Evolutionary conservation across 106 monocot species (phyloP).

Genomic region (Dendrobium huoshanense): DNA sequence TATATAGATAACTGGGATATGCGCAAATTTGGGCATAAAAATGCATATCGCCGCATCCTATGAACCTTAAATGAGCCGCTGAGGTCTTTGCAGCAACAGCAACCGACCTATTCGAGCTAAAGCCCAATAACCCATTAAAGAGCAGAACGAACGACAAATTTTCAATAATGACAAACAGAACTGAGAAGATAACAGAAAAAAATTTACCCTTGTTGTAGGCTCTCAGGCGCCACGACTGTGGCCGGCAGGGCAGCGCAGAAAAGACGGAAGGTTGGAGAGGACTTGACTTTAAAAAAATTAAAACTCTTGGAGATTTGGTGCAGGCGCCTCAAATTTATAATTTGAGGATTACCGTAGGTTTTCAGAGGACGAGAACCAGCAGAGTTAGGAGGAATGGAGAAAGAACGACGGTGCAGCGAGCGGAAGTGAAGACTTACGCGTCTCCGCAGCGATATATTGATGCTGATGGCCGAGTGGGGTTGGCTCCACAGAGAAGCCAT

Average conservation of each 20-base stretch:
- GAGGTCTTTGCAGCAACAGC: background rate
- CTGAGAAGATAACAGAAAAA: background rate
- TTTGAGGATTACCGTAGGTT: background rate
- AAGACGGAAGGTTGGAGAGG: background rate
- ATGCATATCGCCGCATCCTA: background rate
- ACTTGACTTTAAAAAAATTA: background rate
- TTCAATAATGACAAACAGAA: background rate
- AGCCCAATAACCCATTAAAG: background rate
- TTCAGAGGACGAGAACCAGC: background rate
- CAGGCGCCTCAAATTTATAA: background rate
- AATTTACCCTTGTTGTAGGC: background rate
- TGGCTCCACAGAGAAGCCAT: conserved; percentile 9
- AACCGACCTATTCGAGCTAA: background rate
- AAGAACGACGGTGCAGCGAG: background rate
- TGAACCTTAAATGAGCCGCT: conserved; percentile 1
- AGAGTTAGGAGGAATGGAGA: background rate
- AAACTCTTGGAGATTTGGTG: background rate
- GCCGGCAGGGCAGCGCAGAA: background rate
- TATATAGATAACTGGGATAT: too few relatives aligned
- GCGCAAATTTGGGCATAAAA: background rate
- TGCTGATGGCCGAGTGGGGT: background rate
- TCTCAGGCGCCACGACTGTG: background rate
- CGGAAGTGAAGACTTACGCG: background rate
- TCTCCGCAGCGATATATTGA: conserved; percentile 4
- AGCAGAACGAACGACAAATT: background rate